Percentiles rank a stretch among this genome's conserved stretches.
Evolutionary conservation across 495 filamentous ascomycete species (phyloP).

Genomic region (Massariosphaeria phaeospora): DNA sequence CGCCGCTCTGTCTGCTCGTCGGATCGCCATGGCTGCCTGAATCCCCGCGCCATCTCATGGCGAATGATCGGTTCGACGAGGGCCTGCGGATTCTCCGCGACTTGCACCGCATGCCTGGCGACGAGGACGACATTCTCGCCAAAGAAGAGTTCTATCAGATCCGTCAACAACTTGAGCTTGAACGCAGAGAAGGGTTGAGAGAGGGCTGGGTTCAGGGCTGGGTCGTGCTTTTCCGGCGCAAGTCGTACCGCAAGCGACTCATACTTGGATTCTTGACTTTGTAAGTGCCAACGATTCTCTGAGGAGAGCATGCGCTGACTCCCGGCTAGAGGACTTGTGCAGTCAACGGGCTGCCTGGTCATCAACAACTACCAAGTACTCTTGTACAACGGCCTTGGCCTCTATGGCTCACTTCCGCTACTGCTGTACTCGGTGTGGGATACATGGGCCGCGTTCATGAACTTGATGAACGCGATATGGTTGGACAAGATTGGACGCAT

Average conservation of each 20-base stretch:
- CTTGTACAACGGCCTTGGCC: constrained; percentile 26
- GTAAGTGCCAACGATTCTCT: background rate
- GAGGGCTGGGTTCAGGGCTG: background rate
- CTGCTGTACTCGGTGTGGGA: constrained; percentile 7
- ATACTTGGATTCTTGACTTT: background rate
- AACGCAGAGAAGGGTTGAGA: background rate
- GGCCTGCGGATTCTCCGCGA: background rate
- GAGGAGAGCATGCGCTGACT: background rate
- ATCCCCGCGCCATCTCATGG: background rate
- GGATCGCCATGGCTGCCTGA: background rate
- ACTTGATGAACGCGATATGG: constrained; percentile 1
- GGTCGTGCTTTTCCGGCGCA: background rate
- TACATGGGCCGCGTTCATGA: constrained; percentile 16
- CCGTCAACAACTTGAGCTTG: background rate
- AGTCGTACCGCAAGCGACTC: background rate
- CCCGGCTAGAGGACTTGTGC: background rate
- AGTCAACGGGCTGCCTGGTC: background rate
- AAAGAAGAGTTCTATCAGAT: background rate
- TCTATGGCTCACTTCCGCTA: constrained; percentile 13
- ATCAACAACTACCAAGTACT: constrained; percentile 32
- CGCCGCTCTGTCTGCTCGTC: background rate
- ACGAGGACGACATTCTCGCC: background rate
- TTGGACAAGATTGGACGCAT: constrained; percentile 6
- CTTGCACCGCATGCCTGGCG: background rate
- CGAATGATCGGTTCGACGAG: background rate